phyloP scores from a whole-genome alignment of 768 basidiomycete species.

The Podaxis carcinomalis region DNA sequence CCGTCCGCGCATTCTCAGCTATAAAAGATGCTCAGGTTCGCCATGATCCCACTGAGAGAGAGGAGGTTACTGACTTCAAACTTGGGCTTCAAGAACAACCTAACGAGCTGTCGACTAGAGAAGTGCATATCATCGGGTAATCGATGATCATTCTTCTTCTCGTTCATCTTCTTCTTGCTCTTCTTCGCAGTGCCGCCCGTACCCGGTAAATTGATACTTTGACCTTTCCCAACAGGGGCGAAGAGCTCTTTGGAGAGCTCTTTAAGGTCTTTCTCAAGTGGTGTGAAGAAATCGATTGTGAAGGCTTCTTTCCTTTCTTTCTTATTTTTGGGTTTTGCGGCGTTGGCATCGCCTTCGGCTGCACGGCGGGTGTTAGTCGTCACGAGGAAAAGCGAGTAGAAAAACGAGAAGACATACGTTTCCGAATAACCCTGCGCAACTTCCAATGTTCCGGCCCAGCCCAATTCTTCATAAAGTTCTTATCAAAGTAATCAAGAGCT shows the following conservation, averaged over 20 bases:
- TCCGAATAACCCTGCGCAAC: conserved; percentile 72
- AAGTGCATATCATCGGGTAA: conserved; percentile 99
- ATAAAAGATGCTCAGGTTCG: conserved; percentile 11
- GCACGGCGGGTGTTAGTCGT: conserved; percentile 12
- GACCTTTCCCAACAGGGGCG: conserved; percentile 67
- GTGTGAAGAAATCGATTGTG: conserved; percentile 73
- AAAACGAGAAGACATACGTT: conserved; percentile 45
- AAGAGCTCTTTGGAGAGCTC: conserved; percentile 69
- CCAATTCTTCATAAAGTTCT: conserved; percentile 88
- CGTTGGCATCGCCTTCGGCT: conserved; percentile 39
- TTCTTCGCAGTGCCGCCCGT: conserved; percentile 39
- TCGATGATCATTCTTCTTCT: conserved; percentile 68
- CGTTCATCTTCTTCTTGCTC: conserved; percentile 50
- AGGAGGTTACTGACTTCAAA: conserved; percentile 65
- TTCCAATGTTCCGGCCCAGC: conserved; percentile 99
- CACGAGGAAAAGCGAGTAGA: background rate
- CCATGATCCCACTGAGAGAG: background rate
- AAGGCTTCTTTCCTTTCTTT: conserved; percentile 77
- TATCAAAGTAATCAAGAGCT: conserved; percentile 88
- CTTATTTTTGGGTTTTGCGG: conserved; percentile 47
- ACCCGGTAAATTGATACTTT: conserved; percentile 64
- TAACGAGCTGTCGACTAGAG: conserved; percentile 82
- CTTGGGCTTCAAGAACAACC: conserved; percentile 94
- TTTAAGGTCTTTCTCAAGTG: conserved; percentile 56
- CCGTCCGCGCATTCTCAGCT: conserved; percentile 87